Percentiles rank a stretch among this genome's conserved stretches.
Evolutionary conservation across 495 filamentous ascomycete species (phyloP).

Genomic region (Penicillium malachiteum): DNA sequence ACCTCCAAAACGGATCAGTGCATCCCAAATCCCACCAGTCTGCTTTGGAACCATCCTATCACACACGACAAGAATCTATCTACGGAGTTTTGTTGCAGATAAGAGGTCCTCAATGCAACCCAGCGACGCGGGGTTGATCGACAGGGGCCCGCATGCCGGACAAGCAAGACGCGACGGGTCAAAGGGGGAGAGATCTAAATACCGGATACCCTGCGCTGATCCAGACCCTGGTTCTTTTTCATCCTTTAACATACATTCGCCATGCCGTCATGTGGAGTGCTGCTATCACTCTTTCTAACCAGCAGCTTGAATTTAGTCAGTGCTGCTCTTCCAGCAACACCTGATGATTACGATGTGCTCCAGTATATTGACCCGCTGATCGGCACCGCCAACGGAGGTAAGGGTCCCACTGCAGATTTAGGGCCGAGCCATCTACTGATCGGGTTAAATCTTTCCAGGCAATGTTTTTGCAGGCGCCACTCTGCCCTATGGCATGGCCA

Average conservation of each 20-base stretch:
- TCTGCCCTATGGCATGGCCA: conserved; percentile 73
- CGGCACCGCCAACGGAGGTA: conserved; percentile 60
- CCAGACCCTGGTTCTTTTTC: neutral
- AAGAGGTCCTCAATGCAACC: conserved; percentile 10
- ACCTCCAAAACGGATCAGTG: neutral
- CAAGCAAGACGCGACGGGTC: conserved; percentile 11
- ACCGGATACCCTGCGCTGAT: conserved; percentile 6
- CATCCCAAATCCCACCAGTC: neutral
- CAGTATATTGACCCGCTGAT: conserved; percentile 58
- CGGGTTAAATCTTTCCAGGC: conserved; percentile 19
- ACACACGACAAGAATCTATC: neutral
- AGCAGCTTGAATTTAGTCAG: conserved; percentile 15
- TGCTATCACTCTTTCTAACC: conserved; percentile 18
- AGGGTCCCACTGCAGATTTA: neutral
- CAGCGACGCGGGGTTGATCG: conserved; percentile 21
- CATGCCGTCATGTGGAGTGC: conserved; percentile 13
- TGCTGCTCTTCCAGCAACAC: conserved; percentile 8
- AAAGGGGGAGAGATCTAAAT: conserved; percentile 14
- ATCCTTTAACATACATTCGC: neutral
- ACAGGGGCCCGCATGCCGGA: conserved; percentile 21
- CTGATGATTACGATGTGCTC: conserved; percentile 42
- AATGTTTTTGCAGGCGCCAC: conserved; percentile 77
- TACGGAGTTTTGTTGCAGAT: neutral
- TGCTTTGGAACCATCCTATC: neutral
- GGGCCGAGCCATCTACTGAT: neutral